phyloP scores from a whole-genome alignment of 257 asterid species.

The Nicotiana tabacum region DNA sequence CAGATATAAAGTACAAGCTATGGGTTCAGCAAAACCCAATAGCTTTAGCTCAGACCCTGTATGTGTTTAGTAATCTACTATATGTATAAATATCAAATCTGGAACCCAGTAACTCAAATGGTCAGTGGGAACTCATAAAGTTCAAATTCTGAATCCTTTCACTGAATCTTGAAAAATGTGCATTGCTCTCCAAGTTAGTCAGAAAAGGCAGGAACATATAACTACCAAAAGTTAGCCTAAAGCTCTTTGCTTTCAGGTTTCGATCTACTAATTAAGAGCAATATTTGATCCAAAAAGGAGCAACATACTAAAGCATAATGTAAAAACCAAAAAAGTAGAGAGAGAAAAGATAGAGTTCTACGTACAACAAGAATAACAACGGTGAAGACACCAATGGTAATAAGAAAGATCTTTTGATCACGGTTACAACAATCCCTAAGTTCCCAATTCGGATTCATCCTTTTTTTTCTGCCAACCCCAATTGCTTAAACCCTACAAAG shows the following conservation, averaged over 20 bases:
- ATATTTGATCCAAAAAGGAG: neutral
- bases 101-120: too few relatives aligned
- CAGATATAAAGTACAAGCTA: too few relatives aligned
- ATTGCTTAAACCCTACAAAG: neutral
- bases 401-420: conserved; percentile 55
- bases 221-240: neutral
- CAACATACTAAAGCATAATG: neutral
- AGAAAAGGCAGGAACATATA: neutral
- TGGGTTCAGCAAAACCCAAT: too few relatives aligned
- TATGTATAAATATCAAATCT: too few relatives aligned
- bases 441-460: conserved; percentile 74
- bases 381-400: conserved; percentile 57
- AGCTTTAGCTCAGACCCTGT: too few relatives aligned
- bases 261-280: neutral
- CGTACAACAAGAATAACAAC: conserved; percentile 63
- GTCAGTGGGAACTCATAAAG: too few relatives aligned
- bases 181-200: neutral
- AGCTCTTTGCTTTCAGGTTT: neutral
- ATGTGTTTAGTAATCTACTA: too few relatives aligned
- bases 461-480: neutral
- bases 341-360: neutral
- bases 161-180: neutral
- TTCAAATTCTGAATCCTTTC: too few relatives aligned
- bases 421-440: conserved; percentile 57
- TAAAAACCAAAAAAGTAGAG: neutral